These are phyloP conservation scores for Neurospora africana DNA, from an alignment of 495 filamentous ascomycete species.

Conservation along the genomic window DNA sequence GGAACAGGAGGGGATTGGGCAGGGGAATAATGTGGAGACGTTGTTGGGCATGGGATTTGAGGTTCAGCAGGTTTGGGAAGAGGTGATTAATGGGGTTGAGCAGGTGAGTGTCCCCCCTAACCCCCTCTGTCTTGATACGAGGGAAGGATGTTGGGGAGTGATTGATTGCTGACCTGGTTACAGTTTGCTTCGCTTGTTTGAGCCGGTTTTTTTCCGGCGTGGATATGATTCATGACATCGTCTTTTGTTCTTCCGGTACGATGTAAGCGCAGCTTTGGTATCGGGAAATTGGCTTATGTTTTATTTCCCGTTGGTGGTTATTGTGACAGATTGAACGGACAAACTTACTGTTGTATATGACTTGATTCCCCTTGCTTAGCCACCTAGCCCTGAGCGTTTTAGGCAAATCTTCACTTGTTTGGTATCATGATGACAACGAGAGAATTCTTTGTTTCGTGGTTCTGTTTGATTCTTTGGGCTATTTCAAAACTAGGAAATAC, in stretches of 20 bases:
- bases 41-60: constrained; percentile 67
- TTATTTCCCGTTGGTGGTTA: no score
- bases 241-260: neutral
- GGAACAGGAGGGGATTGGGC: constrained; percentile 14
- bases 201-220: neutral
- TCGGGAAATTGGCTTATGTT: no score
- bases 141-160: neutral
- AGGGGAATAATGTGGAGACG: constrained; percentile 57
- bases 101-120: constrained; percentile 32
- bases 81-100: constrained; percentile 65
- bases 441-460: neutral
- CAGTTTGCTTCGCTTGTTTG: neutral
- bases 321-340: neutral
- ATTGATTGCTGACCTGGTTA: neutral
- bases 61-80: constrained; percentile 66
- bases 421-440: neutral
- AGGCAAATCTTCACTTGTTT: no score
- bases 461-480: neutral
- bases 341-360: neutral
- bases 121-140: neutral
- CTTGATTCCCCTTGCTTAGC: neutral
- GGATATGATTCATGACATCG: neutral
- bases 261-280: neutral
- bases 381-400: neutral
- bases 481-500: neutral